Percentiles rank a stretch among this genome's conserved stretches.
These are phyloP conservation scores for Aspergillus steynii DNA, from an alignment of 495 filamentous ascomycete species.

Conservation along the genomic window DNA sequence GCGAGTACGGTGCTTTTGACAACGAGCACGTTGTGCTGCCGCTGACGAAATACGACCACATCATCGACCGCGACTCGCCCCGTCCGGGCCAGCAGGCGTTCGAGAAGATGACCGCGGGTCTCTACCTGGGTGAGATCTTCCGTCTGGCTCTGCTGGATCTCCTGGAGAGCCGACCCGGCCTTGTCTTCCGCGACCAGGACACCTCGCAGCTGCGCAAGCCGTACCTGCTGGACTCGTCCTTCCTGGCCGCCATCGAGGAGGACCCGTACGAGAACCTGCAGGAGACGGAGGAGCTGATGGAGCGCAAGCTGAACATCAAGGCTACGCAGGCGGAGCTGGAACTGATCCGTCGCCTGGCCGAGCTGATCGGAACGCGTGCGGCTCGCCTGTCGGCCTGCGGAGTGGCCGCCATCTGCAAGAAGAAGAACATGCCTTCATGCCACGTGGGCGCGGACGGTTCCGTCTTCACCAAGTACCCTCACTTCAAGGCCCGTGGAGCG, in stretches of 20 bases:
- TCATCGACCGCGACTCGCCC: slow-evolving; percentile 90
- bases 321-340: slow-evolving; percentile 76
- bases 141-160: slow-evolving; percentile 86
- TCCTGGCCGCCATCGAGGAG: slow-evolving; percentile 93
- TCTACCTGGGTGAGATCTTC: slow-evolving; percentile 95
- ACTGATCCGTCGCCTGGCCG: slow-evolving; percentile 81
- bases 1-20: slow-evolving; percentile 98
- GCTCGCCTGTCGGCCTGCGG: slow-evolving; percentile 92
- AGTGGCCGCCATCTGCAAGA: slow-evolving; percentile 91
- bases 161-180: slow-evolving; percentile 69
- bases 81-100: slow-evolving; percentile 94
- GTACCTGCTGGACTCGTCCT: slow-evolving; percentile 87
- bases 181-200: slow-evolving; percentile 84
- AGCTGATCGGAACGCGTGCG: slow-evolving; percentile 91
- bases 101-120: slow-evolving; percentile 96
- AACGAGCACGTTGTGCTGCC: slow-evolving; percentile 94
- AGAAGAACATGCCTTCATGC: slow-evolving; percentile 84
- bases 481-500: slow-evolving; percentile 91
- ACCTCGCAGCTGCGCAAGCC: slow-evolving; percentile 74
- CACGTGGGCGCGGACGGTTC: slow-evolving; percentile 95
- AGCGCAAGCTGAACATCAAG: slow-evolving; percentile 66
- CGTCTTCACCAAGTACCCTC: slow-evolving; percentile 97
- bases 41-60: slow-evolving; percentile 77
- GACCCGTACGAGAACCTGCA: slow-evolving; percentile 93
- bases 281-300: slow-evolving; percentile 80